phyloP scores from a whole-genome alignment of 768 basidiomycete species.

The Kwoniella botswanensis region DNA sequence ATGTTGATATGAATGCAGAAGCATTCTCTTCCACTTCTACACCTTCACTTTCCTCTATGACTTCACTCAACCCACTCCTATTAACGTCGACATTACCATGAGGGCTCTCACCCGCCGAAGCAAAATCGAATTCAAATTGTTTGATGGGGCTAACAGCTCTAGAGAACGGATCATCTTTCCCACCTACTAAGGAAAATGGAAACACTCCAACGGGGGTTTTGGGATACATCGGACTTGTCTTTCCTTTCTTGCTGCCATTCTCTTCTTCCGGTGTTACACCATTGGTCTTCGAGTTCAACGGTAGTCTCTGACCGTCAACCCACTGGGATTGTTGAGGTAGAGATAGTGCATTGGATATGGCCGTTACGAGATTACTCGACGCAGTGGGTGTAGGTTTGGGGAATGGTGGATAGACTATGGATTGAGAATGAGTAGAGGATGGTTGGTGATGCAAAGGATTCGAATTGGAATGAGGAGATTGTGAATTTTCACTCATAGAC shows the following conservation, averaged over 20 bases:
- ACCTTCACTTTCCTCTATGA: not conserved
- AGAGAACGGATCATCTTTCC: constrained; percentile 22
- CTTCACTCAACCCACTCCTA: not conserved
- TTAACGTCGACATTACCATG: not conserved
- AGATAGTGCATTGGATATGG: constrained; percentile 14
- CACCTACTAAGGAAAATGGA: not conserved
- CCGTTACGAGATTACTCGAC: constrained; percentile 1
- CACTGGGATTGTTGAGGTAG: constrained; percentile 2
- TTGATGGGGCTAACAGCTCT: constrained; percentile 32
- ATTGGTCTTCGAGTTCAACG: not conserved
- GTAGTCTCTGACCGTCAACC: not conserved
- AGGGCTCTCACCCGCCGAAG: not conserved
- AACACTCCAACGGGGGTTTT: constrained; percentile 2
- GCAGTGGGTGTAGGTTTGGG: not conserved
- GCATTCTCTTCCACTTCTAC: not conserved
- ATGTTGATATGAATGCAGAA: not conserved
- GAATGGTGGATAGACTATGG: not conserved
- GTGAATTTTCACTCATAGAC: no score
- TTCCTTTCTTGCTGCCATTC: not conserved
- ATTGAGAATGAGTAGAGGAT: not conserved
- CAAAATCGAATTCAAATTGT: constrained; percentile 3
- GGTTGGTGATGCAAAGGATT: not conserved
- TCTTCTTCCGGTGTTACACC: not conserved
- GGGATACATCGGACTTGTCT: constrained; percentile 22
- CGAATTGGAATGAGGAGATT: no score